Base-by-base conservation (phyloP, 2,329 filamentous ascomycete genomes). In the Hymenoscyphus fraxineus region DNA sequence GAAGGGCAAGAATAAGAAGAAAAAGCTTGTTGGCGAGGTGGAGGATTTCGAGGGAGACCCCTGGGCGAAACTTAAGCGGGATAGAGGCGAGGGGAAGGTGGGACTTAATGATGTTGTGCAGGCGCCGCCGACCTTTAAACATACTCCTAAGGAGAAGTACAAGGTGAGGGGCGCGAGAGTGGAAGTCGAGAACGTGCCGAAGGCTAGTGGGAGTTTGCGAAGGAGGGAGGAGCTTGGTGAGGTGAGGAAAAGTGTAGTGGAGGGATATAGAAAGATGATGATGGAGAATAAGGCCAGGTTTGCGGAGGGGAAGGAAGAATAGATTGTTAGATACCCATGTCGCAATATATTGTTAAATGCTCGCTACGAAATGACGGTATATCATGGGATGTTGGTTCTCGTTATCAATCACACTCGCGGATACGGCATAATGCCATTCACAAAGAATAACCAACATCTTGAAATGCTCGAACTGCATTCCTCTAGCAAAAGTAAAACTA, bases 241-340 rank as follows among this genome's bases (percentile, higher is more conserved):
- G 59, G 86, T 89, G 70, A 82, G 91, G 68, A 82, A 82, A 74
- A 86, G 84, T 62, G 86, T 93, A n/a, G 87, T 94, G 64, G 88
- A 90, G 69, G 82, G 85, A 55, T 94, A 94, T 75, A 80, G 91
- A 66, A 83, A 83, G 69, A 80, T 91, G 79, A 92, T 92, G 87
- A 82, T 81, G 44, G 80, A 80, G 66, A 83, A 71, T 40, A 64
- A 63, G 47, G 55, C 44, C 19, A 66, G 60, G 58, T 38, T 56
- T 51, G 47, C 19, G 10, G 56, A 59, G 27, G n/a, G 22, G 19
- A 19, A 54, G 19, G 47, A 54, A 19, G 19, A 54, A 19, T 54
- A 54, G 47, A 4, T 54, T 54, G n/a, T 54, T 27, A 54, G 47
- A 54, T 54, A 54, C 47, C 47, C 47, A 54, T 9, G 4, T 35